Evolutionary conservation across 1,139 yeast species (phyloP).

Genomic region (Yamadazyma jaroonii): DNA sequence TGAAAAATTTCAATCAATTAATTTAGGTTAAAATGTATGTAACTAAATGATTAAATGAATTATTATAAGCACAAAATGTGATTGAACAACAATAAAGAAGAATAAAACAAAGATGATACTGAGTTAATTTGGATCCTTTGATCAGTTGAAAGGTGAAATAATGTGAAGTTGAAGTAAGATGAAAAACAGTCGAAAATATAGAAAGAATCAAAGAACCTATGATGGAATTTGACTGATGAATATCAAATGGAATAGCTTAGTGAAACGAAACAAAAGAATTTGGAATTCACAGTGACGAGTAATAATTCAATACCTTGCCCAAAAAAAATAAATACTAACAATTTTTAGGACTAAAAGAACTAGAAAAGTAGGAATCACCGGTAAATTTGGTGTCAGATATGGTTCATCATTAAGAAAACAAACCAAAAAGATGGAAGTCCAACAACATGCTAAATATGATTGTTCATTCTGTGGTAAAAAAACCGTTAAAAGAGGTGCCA

Average conservation of each 20-base stretch:
- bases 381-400: conserved; percentile 99
- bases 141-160: too few relatives aligned
- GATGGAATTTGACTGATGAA: too few relatives aligned
- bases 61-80: background rate
- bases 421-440: conserved; percentile 98
- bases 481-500: conserved; percentile 95
- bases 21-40: conserved; percentile 8
- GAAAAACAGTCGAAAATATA: too few relatives aligned
- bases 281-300: background rate
- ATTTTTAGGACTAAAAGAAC: conserved; percentile 93
- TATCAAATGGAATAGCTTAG: too few relatives aligned
- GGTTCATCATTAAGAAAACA: conserved; percentile 99
- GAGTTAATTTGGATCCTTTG: background rate
- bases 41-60: background rate
- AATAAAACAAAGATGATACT: background rate
- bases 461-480: conserved; percentile 99
- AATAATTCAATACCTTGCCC: background rate
- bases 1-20: conserved; percentile 7
- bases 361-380: conserved; percentile 99
- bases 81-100: background rate
- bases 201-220: too few relatives aligned
- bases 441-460: conserved; percentile 98
- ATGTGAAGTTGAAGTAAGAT: too few relatives aligned
- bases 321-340: conserved; percentile 45
- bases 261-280: background rate